A percentile compares a stretch with the other conserved stretches of the same genome.
phyloP scores from a whole-genome alignment of 306 rosid species.

The Fragaria iinumae region DNA sequence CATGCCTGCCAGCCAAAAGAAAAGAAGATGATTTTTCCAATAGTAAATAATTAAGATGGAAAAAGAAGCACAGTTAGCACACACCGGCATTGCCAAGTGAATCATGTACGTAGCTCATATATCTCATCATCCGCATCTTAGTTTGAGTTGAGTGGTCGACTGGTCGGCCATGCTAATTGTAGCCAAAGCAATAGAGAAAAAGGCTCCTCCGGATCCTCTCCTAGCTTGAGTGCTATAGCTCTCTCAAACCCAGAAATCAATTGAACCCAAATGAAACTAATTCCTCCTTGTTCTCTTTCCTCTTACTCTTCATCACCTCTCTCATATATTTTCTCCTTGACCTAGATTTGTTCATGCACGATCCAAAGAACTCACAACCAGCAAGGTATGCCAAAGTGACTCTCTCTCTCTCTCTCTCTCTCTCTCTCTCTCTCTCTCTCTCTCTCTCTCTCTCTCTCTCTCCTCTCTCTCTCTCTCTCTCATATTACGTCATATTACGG shows the following conservation, averaged over 20 bases:
- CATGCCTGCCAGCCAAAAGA: slow-evolving; percentile 57
- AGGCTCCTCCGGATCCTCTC: background rate
- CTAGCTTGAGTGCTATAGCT: background rate
- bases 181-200: background rate
- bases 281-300: slow-evolving; percentile 20
- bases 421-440: background rate
- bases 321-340: slow-evolving; percentile 45
- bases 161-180: background rate
- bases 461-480: background rate
- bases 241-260: slow-evolving; percentile 10
- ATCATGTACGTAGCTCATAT: slow-evolving; percentile 6
- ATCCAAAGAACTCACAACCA: slow-evolving; percentile 68
- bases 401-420: background rate
- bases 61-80: slow-evolving; percentile 34
- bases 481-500: background rate
- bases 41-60: slow-evolving; percentile 39
- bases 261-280: slow-evolving; percentile 61
- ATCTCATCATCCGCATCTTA: slow-evolving; percentile 36
- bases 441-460: background rate
- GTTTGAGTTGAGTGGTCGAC: slow-evolving; percentile 5
- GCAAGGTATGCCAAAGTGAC: slow-evolving; percentile 52
- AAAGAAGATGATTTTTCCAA: slow-evolving; percentile 26
- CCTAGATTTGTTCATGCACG: slow-evolving; percentile 79
- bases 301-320: slow-evolving; percentile 17
- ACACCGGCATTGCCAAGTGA: slow-evolving; percentile 34